A percentile compares a stretch with the other conserved stretches of the same genome.
These are phyloP conservation scores for Talaromyces sp. DNA, from an alignment of 2,329 filamentous ascomycete species.

Conservation along the genomic window DNA sequence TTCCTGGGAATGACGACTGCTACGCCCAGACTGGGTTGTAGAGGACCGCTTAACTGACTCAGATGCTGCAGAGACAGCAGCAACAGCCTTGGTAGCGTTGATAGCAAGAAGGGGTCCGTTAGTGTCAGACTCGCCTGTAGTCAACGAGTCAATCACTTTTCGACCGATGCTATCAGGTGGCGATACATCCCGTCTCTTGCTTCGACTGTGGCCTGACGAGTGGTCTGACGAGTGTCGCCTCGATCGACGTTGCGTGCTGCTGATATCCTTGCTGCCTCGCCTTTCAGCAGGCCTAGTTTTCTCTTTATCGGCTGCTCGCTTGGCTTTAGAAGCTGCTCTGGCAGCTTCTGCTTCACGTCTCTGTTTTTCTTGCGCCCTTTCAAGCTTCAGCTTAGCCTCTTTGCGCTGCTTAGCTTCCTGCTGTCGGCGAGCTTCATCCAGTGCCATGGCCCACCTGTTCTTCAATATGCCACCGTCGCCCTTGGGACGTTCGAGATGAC, in stretches of 20 bases:
- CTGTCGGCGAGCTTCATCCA: constrained; percentile 31
- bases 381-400: constrained; percentile 25
- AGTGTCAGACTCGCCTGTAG: constrained; percentile 36
- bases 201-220: constrained; percentile 19
- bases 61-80: constrained; percentile 15
- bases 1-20: constrained; percentile 16
- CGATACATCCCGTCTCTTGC: constrained; percentile 19
- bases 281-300: constrained; percentile 5
- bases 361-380: constrained; percentile 17
- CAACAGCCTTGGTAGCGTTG: constrained; percentile 28
- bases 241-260: constrained; percentile 4
- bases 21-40: constrained; percentile 22
- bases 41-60: constrained; percentile 19
- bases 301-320: constrained; percentile 12
- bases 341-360: constrained; percentile 12
- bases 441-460: constrained; percentile 27
- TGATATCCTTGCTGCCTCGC: constrained; percentile 6
- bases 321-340: constrained; percentile 5
- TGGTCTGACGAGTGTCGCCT: constrained; percentile 18
- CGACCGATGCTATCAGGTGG: constrained; percentile 16
- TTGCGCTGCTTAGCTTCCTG: constrained; percentile 28
- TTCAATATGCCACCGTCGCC: constrained; percentile 27
- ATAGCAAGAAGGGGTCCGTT: constrained; percentile 34
- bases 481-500: constrained; percentile 26
- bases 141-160: constrained; percentile 32